phyloP scores from a whole-genome alignment of 495 filamentous ascomycete genomes.

The Penicillium alfredii region DNA sequence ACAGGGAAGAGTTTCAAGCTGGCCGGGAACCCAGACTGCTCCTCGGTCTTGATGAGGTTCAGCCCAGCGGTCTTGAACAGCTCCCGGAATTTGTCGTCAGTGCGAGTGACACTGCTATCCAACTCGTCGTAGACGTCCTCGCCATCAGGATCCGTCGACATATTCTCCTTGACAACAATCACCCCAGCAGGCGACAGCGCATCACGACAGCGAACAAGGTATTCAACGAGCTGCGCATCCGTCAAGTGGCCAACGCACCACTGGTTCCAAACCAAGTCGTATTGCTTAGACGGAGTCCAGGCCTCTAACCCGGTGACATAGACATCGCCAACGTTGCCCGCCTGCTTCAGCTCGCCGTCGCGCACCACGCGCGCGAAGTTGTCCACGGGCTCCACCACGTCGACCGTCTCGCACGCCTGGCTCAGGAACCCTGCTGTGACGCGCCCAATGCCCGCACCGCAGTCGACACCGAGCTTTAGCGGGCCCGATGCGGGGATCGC shows the following conservation, averaged over 20 bases:
- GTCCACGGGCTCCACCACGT: conserved; percentile 55
- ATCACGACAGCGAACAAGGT: conserved; percentile 54
- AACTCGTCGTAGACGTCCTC: conserved; percentile 68
- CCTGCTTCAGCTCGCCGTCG: conserved; percentile 22
- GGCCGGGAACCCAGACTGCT: conserved; percentile 69
- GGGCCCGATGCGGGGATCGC: conserved; percentile 15
- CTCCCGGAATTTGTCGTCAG: conserved; percentile 60
- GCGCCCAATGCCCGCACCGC: conserved; percentile 59
- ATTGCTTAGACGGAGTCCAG: conserved; percentile 57
- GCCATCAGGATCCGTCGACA: conserved; percentile 50
- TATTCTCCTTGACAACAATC: conserved; percentile 86
- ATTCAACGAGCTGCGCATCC: conserved; percentile 67
- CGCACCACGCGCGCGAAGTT: conserved; percentile 42
- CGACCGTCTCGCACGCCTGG: conserved; percentile 46
- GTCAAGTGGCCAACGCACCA: conserved; percentile 92
- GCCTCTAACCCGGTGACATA: conserved; percentile 70
- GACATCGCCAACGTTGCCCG: conserved; percentile 51
- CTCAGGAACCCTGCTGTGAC: conserved; percentile 53
- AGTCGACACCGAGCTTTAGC: conserved; percentile 47
- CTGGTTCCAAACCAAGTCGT: conserved; percentile 65
- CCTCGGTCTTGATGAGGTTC: conserved; percentile 59
- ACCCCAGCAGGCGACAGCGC: conserved; percentile 46
- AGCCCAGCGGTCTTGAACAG: conserved; percentile 68
- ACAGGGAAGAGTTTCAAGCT: conserved; percentile 61
- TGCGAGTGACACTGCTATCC: conserved; percentile 77